phyloP scores from a whole-genome alignment of 345 rosid genomes.

The Gossypium longicalyx region DNA sequence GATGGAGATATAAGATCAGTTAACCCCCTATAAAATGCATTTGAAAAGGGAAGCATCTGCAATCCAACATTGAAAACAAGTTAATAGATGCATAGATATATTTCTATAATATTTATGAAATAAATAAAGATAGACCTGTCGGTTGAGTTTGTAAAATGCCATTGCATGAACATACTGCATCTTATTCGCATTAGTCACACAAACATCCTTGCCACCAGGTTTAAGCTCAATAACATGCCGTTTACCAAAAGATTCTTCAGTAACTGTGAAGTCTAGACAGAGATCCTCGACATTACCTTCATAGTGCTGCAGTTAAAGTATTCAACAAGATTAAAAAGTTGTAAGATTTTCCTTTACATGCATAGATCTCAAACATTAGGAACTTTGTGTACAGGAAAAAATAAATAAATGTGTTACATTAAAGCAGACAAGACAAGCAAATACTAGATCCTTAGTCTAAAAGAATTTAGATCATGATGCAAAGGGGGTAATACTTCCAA shows the following conservation, averaged over 20 bases:
- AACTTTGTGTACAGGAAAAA: neutral
- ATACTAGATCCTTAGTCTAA: neutral
- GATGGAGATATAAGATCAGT: constrained; percentile 85
- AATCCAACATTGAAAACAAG: constrained; percentile 24
- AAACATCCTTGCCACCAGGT: constrained; percentile 78
- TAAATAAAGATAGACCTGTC: constrained; percentile 57
- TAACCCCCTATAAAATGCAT: constrained; percentile 89
- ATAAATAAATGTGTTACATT: neutral
- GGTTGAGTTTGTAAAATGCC: constrained; percentile 93
- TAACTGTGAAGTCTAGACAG: constrained; percentile 82
- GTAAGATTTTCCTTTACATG: neutral
- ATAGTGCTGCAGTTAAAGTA: constrained; percentile 52
- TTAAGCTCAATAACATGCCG: constrained; percentile 68
- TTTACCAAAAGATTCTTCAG: constrained; percentile 84
- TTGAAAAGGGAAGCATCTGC: constrained; percentile 91
- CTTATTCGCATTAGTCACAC: constrained; percentile 83
- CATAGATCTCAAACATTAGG: constrained; percentile 2
- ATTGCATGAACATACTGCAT: constrained; percentile 98
- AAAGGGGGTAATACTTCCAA: neutral
- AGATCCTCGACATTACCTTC: constrained; percentile 88
- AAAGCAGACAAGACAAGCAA: neutral
- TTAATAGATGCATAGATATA: neutral
- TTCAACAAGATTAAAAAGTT: neutral
- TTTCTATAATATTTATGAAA: constrained; percentile 12
- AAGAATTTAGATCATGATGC: neutral